phyloP scores from a whole-genome alignment of 1,284 basidiomycete genomes.

The Tilletia caries region DNA sequence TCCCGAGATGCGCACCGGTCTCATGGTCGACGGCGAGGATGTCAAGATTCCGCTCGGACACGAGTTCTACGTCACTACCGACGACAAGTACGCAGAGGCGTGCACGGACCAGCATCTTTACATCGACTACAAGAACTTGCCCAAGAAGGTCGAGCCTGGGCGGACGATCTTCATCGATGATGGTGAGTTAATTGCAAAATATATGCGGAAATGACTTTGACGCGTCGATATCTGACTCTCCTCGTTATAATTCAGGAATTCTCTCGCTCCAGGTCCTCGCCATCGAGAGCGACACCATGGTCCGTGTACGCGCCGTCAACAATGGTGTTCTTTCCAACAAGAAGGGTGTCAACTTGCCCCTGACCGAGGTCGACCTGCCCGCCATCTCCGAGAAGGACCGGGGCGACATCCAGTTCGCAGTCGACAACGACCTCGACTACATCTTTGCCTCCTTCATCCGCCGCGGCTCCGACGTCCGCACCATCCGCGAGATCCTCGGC shows the following conservation, averaged over 20 bases:
- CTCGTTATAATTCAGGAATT: slow-evolving; percentile 62
- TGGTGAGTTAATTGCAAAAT: no score
- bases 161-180: slow-evolving; percentile 98
- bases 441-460: slow-evolving; percentile 55
- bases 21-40: slow-evolving; percentile 82
- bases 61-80: slow-evolving; percentile 87
- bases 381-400: slow-evolving; percentile 92
- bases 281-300: slow-evolving; percentile 58
- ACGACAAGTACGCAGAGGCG: slow-evolving; percentile 72
- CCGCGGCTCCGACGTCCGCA: slow-evolving; percentile 44
- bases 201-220: no score
- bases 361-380: slow-evolving; percentile 95
- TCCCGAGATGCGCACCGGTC: slow-evolving; percentile 95
- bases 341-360: slow-evolving; percentile 99
- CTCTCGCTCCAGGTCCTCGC: slow-evolving; percentile 86
- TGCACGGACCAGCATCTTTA: slow-evolving; percentile 71
- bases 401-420: slow-evolving; percentile 86
- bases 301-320: slow-evolving; percentile 81
- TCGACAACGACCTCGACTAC: slow-evolving; percentile 98
- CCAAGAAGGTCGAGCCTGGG: slow-evolving; percentile 90
- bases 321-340: slow-evolving; percentile 88
- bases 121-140: slow-evolving; percentile 70
- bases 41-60: slow-evolving; percentile 85
- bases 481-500: slow-evolving; percentile 51
- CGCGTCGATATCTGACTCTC: slow-evolving; percentile 9